Percentiles rank a stretch among this genome's conserved stretches.
Evolutionary conservation across 2,329 filamentous ascomycete genomes (phyloP).

Genomic region (Pseudogymnoascus sp.): DNA sequence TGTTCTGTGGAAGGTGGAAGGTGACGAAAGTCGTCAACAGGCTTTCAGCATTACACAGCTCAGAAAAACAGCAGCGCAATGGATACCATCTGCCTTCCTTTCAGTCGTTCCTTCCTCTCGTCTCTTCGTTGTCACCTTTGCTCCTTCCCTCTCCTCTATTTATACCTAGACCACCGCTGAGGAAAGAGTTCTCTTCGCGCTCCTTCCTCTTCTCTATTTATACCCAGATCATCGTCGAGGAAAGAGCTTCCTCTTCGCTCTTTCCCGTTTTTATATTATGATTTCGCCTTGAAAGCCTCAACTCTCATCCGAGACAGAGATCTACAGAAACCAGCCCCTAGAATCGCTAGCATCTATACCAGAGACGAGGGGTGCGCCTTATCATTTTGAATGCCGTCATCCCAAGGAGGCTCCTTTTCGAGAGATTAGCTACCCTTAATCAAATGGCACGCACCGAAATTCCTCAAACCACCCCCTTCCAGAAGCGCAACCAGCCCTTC

Average conservation of each 20-base stretch:
- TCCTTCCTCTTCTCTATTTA: neutral
- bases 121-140: neutral
- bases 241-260: neutral
- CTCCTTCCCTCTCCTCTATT: neutral
- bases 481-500: neutral
- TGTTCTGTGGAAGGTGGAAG: neutral
- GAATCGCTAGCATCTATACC: neutral
- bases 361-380: neutral
- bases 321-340: neutral
- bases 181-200: neutral
- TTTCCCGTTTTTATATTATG: neutral
- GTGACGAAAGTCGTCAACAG: neutral
- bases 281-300: neutral
- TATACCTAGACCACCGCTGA: neutral
- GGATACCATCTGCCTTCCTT: neutral
- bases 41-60: neutral
- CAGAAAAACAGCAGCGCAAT: neutral
- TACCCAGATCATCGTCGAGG: neutral
- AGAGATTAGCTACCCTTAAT: too few relatives aligned
- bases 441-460: neutral
- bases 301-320: neutral
- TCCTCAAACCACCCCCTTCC: neutral
- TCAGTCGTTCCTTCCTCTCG: neutral
- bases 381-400: neutral
- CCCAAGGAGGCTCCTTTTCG: too few relatives aligned